Evolutionary conservation across 345 rosid genomes (phyloP).

Genomic region (Lepidium didymum): DNA sequence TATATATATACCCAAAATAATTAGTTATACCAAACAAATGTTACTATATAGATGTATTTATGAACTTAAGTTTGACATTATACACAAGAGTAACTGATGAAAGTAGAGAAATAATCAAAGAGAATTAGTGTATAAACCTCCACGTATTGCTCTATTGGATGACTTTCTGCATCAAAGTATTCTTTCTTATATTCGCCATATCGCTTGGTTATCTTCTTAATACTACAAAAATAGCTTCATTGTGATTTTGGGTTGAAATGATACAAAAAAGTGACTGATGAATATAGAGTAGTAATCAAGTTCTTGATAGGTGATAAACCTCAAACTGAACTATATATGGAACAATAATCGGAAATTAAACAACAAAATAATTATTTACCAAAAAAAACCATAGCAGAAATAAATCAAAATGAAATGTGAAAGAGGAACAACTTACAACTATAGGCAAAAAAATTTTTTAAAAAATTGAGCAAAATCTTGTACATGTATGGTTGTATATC

Average conservation of each 20-base stretch:
- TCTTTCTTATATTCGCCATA: conserved; percentile 28
- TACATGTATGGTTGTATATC: not conserved
- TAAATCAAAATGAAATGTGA: not conserved
- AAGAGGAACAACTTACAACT: not conserved
- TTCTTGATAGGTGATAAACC: not conserved
- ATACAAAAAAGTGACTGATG: no score
- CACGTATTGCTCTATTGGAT: conserved; percentile 8
- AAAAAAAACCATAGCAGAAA: not conserved
- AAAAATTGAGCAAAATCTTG: not conserved
- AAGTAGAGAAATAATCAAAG: not conserved
- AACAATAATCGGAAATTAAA: not conserved
- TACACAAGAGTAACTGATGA: not conserved
- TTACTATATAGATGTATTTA: not conserved
- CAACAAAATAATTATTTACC: not conserved
- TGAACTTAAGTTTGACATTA: not conserved
- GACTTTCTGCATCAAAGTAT: not conserved
- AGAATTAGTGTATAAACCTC: not conserved
- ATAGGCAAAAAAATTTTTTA: not conserved
- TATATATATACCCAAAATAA: conserved; percentile 14
- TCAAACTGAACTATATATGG: conserved; percentile 1
- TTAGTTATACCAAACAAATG: not conserved
- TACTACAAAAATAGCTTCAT: conserved; percentile 24
- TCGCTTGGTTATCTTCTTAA: conserved; percentile 38
- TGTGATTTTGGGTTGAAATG: not conserved
- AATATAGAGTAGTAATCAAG: no score